phyloP scores from a whole-genome alignment of 768 basidiomycete genomes.

The Fomitopsis serialis region DNA sequence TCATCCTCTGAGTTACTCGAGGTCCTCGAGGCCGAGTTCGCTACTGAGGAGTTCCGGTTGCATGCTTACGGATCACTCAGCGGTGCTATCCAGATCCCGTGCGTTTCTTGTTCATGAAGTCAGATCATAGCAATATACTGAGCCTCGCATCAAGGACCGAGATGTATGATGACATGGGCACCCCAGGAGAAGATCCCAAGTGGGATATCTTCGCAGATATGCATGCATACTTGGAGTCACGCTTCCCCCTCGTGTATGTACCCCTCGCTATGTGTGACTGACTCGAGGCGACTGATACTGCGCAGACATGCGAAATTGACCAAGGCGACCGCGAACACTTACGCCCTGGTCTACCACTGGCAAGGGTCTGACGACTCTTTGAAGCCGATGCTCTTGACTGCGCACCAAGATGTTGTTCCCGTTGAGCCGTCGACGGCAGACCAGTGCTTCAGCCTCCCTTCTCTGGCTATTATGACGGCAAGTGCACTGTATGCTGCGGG shows the following conservation, averaged over 20 bases:
- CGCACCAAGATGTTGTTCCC: conserved; percentile 54
- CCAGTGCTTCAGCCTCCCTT: conserved; percentile 44
- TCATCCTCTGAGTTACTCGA: conserved; percentile 27
- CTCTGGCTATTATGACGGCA: conserved; percentile 39
- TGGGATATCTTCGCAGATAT: conserved; percentile 33
- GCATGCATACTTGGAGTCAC: conserved; percentile 33
- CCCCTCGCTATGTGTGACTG: not conserved
- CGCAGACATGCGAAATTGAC: conserved; percentile 31
- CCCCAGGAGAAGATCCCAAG: conserved; percentile 41
- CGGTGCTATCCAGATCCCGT: conserved; percentile 31
- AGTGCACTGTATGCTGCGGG: not conserved
- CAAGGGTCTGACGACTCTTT: conserved; percentile 40
- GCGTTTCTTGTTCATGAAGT: conserved; percentile 10
- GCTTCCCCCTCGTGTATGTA: conserved; percentile 60
- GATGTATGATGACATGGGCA: conserved; percentile 41
- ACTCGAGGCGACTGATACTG: not conserved
- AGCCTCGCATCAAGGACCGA: conserved; percentile 34
- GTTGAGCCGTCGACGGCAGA: conserved; percentile 36
- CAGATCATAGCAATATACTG: not conserved
- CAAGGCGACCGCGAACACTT: conserved; percentile 53
- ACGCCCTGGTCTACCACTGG: conserved; percentile 58
- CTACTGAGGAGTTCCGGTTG: conserved; percentile 27
- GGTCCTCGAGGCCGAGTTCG: conserved; percentile 23
- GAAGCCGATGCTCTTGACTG: conserved; percentile 50
- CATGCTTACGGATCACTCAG: conserved; percentile 15